A percentile compares a stretch with the other conserved stretches of the same genome.
Evolutionary conservation across 108 stramenopile genomes (phyloP).

Genomic region (Cyclotella cryptica): DNA sequence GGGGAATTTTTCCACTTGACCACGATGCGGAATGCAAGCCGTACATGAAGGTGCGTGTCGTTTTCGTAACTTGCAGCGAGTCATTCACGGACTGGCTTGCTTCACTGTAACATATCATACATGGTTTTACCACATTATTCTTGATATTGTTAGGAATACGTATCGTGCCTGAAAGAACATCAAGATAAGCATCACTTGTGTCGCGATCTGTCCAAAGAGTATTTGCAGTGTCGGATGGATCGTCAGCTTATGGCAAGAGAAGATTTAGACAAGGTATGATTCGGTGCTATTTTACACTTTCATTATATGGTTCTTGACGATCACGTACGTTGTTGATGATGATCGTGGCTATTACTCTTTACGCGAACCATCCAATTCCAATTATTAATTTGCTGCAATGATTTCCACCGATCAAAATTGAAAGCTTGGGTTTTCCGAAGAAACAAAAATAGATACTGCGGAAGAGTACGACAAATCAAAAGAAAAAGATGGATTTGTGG

Average conservation of each 20-base stretch:
- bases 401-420: background rate
- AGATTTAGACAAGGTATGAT: slow-evolving; percentile 72
- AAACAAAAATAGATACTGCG: slow-evolving; percentile 69
- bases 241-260: slow-evolving; percentile 81
- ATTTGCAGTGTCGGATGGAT: slow-evolving; percentile 93
- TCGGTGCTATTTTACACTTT: background rate
- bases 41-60: slow-evolving; percentile 58
- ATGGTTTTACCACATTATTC: background rate
- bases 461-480: slow-evolving; percentile 83
- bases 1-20: slow-evolving; percentile 92
- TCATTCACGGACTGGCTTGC: background rate
- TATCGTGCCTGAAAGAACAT: slow-evolving; percentile 80
- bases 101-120: no score
- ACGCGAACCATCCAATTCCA: no score
- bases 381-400: background rate
- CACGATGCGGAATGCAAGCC: slow-evolving; percentile 85
- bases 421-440: slow-evolving; percentile 73
- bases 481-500: slow-evolving; percentile 86
- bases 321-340: no score
- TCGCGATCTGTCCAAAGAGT: slow-evolving; percentile 76
- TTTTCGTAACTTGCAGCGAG: background rate
- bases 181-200: slow-evolving; percentile 86
- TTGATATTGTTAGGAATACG: slow-evolving; percentile 51
- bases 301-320: background rate
- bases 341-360: no score